These are phyloP conservation scores for Mucor irregularis DNA, from an alignment of 371 early-diverging fungal genomes.

Conservation along the genomic window DNA sequence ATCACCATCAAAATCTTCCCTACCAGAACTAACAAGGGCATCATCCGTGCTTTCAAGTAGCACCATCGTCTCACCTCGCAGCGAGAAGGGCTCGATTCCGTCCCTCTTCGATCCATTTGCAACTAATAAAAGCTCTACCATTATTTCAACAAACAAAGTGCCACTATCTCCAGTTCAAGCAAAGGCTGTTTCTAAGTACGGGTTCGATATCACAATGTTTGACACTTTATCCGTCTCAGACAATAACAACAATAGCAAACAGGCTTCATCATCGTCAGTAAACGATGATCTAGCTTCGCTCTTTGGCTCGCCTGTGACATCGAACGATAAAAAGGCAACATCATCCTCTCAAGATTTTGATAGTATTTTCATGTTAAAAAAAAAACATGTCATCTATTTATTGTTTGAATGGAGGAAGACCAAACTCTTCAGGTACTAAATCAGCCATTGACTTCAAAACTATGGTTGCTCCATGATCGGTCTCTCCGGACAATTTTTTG, in stretches of 20 bases:
- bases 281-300: conserved; percentile 14
- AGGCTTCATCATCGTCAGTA: conserved; percentile 3
- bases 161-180: conserved; percentile 9
- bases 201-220: conserved; percentile 16
- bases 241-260: background rate
- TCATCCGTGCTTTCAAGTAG: conserved; percentile 10
- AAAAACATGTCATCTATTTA: background rate
- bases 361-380: conserved; percentile 11
- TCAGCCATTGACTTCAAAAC: conserved; percentile 64
- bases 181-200: conserved; percentile 10
- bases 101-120: conserved; percentile 1
- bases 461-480: conserved; percentile 47
- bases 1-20: background rate
- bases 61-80: conserved; percentile 10
- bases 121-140: background rate
- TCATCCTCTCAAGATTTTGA: conserved; percentile 3
- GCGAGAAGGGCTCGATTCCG: background rate
- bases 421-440: conserved; percentile 61
- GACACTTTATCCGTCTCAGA: conserved; percentile 5
- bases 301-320: background rate
- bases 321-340: background rate
- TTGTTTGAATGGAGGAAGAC: conserved; percentile 17
- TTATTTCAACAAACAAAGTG: background rate
- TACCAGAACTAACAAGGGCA: conserved; percentile 14
- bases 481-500: conserved; percentile 30